phyloP scores from a whole-genome alignment of 352 stramenopile genomes.

The Phytophthora citrophthora region DNA sequence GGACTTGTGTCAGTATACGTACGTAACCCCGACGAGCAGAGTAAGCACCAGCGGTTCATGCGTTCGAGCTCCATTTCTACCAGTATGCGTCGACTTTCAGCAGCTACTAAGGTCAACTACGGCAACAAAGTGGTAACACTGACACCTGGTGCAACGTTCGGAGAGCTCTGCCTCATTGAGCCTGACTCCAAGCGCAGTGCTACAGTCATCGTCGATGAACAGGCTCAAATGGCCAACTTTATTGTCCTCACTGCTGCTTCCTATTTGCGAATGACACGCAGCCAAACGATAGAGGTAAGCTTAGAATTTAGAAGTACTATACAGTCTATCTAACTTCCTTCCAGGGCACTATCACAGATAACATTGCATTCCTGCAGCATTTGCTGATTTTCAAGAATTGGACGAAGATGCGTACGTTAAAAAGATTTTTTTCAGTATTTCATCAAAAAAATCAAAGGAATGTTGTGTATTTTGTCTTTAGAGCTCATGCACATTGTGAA shows the following conservation, averaged over 20 bases:
- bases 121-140: conserved; percentile 77
- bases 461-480: conserved; percentile 17
- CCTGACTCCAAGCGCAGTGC: conserved; percentile 86
- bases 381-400: conserved; percentile 79
- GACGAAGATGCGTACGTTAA: conserved; percentile 81
- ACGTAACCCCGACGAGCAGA: conserved; percentile 72
- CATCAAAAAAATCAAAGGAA: background rate
- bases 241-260: conserved; percentile 85
- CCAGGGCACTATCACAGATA: conserved; percentile 81
- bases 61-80: conserved; percentile 51
- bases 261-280: conserved; percentile 84
- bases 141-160: conserved; percentile 79
- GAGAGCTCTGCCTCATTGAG: conserved; percentile 86
- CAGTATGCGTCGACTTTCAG: conserved; percentile 52
- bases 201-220: conserved; percentile 76
- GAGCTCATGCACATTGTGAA: conserved; percentile 88
- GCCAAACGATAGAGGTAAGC: conserved; percentile 70
- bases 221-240: conserved; percentile 78
- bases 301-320: too few relatives aligned
- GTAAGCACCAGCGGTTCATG: conserved; percentile 59
- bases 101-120: conserved; percentile 47
- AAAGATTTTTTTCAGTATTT: background rate
- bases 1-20: conserved; percentile 80
- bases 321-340: too few relatives aligned
- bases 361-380: conserved; percentile 86